phyloP scores from a whole-genome alignment of 2,329 filamentous ascomycete species.

The Penicillium italicum region DNA sequence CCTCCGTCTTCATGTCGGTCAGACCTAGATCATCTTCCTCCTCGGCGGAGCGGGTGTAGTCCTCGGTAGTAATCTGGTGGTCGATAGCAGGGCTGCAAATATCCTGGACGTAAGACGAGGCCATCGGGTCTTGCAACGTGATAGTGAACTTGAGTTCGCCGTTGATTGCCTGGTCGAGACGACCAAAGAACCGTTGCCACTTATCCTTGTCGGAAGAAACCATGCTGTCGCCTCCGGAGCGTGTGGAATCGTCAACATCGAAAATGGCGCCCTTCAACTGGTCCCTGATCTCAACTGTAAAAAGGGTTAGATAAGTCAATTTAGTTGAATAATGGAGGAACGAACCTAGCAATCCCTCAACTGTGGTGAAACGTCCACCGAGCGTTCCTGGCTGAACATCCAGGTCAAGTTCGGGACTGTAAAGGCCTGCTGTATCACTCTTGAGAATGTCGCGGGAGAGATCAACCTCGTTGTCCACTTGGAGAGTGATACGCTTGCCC shows the following conservation, averaged over 20 bases:
- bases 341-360: conserved; percentile 61
- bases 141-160: conserved; percentile 79
- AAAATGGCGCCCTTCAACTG: conserved; percentile 88
- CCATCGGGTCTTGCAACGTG: conserved; percentile 80
- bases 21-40: conserved; percentile 92
- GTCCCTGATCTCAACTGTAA: conserved; percentile 86
- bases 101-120: conserved; percentile 91
- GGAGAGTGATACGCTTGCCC: conserved; percentile 77
- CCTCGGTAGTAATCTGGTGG: conserved; percentile 73
- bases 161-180: conserved; percentile 71
- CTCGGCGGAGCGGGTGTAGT: conserved; percentile 82
- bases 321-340: not conserved
- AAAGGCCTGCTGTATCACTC: conserved; percentile 83
- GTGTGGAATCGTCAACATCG: conserved; percentile 58
- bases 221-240: conserved; percentile 75
- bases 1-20: conserved; percentile 87
- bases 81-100: conserved; percentile 76
- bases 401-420: conserved; percentile 81
- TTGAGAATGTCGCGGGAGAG: conserved; percentile 92
- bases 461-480: conserved; percentile 66
- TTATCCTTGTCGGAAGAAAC: conserved; percentile 59
- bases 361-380: conserved; percentile 92
- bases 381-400: conserved; percentile 68
- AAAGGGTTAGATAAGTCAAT: not conserved
- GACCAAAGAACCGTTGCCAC: conserved; percentile 79